These are phyloP conservation scores for Mycena capillaripes DNA, from an alignment of 768 basidiomycete genomes.

Conservation along the genomic window DNA sequence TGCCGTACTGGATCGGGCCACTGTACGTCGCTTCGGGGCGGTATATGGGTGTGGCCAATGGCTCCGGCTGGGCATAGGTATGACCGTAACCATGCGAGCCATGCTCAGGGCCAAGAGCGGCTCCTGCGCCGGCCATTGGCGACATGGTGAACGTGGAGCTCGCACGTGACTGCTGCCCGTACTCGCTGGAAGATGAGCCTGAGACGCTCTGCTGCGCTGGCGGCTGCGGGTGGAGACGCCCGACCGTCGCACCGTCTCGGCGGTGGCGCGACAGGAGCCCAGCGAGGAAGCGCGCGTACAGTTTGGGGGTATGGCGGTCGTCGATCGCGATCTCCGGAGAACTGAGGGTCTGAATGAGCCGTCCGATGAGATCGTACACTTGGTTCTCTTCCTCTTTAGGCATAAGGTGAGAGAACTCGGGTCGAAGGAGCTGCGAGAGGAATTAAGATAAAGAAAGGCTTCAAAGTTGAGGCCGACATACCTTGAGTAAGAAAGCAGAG, in stretches of 20 bases:
- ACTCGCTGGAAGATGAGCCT: constrained; percentile 26
- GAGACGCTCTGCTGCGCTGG: constrained; percentile 54
- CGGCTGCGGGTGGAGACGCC: constrained; percentile 66
- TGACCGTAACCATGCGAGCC: constrained; percentile 36
- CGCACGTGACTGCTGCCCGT: constrained; percentile 34
- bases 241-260: constrained; percentile 74
- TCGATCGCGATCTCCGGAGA: constrained; percentile 84
- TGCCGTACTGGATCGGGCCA: constrained; percentile 56
- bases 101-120: constrained; percentile 24
- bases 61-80: constrained; percentile 38
- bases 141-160: constrained; percentile 47
- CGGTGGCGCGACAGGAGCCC: constrained; percentile 78
- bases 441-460: background rate
- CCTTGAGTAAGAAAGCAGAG: constrained; percentile 87
- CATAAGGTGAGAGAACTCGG: constrained; percentile 77
- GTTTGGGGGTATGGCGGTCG: constrained; percentile 83
- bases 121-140: constrained; percentile 35
- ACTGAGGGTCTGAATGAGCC: constrained; percentile 79
- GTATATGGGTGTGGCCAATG: constrained; percentile 56
- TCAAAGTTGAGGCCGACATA: constrained; percentile 42
- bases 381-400: constrained; percentile 74
- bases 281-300: constrained; percentile 86
- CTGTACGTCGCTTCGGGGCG: constrained; percentile 63
- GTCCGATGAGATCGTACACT: constrained; percentile 79
- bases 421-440: constrained; percentile 70